Conservation (phyloP, 495 filamentous ascomycete species). For the Daldinia loculata region DNA sequence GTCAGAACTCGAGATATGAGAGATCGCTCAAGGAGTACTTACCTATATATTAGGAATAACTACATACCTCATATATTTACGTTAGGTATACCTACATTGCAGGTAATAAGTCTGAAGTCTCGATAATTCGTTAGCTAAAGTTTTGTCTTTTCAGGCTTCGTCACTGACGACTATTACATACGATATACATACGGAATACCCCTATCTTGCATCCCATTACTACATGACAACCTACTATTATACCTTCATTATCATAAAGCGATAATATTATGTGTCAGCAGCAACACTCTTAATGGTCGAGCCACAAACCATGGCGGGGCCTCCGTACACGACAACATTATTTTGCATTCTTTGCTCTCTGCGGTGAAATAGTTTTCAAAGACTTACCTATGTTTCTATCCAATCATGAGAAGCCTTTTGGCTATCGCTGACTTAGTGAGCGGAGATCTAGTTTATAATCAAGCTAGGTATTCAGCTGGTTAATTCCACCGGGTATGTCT, state of each 20-base stretch:
- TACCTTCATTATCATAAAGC: not conserved
- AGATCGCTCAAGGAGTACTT: not conserved
- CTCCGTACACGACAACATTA: not conserved
- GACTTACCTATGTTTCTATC: not conserved
- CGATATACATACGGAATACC: not conserved
- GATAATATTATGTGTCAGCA: conserved; percentile 2
- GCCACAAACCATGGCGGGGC: not conserved
- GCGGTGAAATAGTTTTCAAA: not conserved
- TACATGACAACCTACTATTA: not conserved
- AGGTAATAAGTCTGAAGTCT: not conserved
- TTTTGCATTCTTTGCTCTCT: conserved; percentile 1
- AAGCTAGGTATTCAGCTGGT: conserved; percentile 14
- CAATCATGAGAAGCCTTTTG: not conserved
- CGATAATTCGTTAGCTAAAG: not conserved
- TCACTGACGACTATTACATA: no score
- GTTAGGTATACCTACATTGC: not conserved
- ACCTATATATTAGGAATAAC: no score
- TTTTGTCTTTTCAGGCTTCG: not conserved
- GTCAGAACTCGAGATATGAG: conserved; percentile 1
- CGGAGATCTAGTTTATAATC: conserved; percentile 8
- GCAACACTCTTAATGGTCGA: not conserved
- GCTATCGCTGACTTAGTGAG: not conserved
- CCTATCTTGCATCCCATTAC: not conserved
- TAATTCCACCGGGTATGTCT: not conserved
- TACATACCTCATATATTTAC: not conserved